A percentile compares a stretch with the other conserved stretches of the same genome.
Conservation (phyloP, 179 eudicot species). For the Monotropa hypopitys region DNA sequence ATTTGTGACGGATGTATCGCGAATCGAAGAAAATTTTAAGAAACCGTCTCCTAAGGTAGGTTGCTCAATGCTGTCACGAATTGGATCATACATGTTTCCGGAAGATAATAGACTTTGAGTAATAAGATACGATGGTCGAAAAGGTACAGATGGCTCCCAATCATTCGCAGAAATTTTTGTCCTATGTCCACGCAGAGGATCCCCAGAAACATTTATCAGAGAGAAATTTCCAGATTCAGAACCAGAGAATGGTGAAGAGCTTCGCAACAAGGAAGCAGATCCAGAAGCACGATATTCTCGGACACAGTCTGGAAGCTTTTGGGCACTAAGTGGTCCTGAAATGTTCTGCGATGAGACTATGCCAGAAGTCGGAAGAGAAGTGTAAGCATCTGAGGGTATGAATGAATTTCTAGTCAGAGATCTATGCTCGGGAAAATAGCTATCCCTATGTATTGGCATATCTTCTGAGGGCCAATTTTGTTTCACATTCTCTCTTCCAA, state of each 20-base stretch:
- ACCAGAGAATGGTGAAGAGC: slow-evolving; percentile 29
- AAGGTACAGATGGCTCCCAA: slow-evolving; percentile 88
- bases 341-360: slow-evolving; percentile 3
- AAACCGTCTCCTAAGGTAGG: slow-evolving; percentile 21
- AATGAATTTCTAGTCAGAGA: slow-evolving; percentile 19
- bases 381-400: slow-evolving; percentile 15
- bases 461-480: slow-evolving; percentile 17
- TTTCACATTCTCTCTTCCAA: slow-evolving; percentile 20
- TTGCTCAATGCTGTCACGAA: slow-evolving; percentile 55
- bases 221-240: slow-evolving; percentile 22
- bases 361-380: slow-evolving; percentile 9
- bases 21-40: slow-evolving; percentile 22
- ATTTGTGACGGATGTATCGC: slow-evolving; percentile 14
- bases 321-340: slow-evolving; percentile 18
- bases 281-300: slow-evolving; percentile 19
- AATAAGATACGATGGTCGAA: slow-evolving; percentile 43
- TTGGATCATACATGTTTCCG: slow-evolving; percentile 47
- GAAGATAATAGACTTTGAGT: slow-evolving; percentile 34
- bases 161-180: slow-evolving; percentile 30
- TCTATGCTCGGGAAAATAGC: slow-evolving; percentile 11
- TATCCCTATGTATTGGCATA: slow-evolving; percentile 8
- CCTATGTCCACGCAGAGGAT: slow-evolving; percentile 18
- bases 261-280: slow-evolving; percentile 26
- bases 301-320: slow-evolving; percentile 13
- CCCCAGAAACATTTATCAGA: slow-evolving; percentile 15